phyloP scores from a whole-genome alignment of 2,329 filamentous ascomycete genomes.

The Arthrocladium fulminans region DNA sequence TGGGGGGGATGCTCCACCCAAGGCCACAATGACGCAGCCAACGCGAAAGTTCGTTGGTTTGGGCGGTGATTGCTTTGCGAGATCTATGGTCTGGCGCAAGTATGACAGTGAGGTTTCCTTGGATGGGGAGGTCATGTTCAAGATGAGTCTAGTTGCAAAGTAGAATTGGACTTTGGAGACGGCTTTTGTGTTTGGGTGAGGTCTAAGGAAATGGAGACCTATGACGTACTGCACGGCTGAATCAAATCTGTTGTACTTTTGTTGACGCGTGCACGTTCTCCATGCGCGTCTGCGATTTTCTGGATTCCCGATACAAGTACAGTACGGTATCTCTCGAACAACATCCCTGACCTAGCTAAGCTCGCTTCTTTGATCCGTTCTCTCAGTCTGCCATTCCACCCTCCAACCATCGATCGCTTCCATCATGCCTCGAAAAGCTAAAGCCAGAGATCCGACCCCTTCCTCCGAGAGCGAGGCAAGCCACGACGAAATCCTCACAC shows the following conservation, averaged over 20 bases:
- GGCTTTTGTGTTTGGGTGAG: not conserved
- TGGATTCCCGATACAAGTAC: too few species aligned
- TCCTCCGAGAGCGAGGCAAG: conserved; percentile 29
- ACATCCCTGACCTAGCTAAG: too few species aligned
- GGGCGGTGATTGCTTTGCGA: conserved; percentile 70
- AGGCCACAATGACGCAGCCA: conserved; percentile 68
- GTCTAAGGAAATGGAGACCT: not conserved
- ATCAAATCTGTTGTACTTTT: not conserved
- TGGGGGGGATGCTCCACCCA: conserved; percentile 22
- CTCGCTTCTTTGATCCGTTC: too few species aligned
- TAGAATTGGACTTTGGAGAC: not conserved
- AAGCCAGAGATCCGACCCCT: not conserved
- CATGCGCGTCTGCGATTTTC: not conserved
- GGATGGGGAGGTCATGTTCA: not conserved
- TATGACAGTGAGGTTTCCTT: conserved; percentile 29
- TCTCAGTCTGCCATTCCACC: too few species aligned
- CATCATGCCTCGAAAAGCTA: conserved; percentile 8
- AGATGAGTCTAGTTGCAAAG: not conserved
- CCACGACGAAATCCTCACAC: conserved; percentile 41
- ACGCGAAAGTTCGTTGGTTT: conserved; percentile 90
- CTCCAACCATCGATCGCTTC: too few species aligned
- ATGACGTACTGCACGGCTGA: not conserved
- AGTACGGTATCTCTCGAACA: too few species aligned
- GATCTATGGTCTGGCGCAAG: conserved; percentile 64
- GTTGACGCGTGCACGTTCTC: not conserved